Evolutionary conservation across 1,284 basidiomycete genomes (phyloP).

Genomic region (Trichosporon sp.): DNA sequence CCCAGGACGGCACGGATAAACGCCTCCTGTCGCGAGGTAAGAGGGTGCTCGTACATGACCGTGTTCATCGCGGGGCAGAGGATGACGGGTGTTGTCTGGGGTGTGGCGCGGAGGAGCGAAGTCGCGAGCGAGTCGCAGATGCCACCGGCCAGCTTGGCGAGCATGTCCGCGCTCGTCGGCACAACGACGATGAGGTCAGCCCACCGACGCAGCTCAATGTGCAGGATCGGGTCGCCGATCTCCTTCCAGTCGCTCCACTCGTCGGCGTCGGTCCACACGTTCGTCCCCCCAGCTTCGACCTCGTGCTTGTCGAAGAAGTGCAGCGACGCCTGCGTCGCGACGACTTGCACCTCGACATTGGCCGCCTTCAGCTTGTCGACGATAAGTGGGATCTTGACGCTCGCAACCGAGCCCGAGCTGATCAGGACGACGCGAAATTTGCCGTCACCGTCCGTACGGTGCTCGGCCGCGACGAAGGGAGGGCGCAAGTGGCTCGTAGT

Average conservation of each 20-base stretch:
- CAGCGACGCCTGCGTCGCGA: constrained; percentile 75
- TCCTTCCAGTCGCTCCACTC: constrained; percentile 79
- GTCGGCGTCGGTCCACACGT: constrained; percentile 86
- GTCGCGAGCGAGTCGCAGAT: constrained; percentile 88
- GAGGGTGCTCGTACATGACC: constrained; percentile 92
- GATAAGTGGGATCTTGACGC: constrained; percentile 88
- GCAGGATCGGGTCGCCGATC: constrained; percentile 89
- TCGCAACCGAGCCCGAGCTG: constrained; percentile 89
- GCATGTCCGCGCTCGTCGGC: constrained; percentile 92
- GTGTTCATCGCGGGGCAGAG: constrained; percentile 99
- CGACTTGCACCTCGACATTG: constrained; percentile 78
- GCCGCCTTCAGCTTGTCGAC: constrained; percentile 67
- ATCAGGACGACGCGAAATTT: constrained; percentile 74
- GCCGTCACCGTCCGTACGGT: constrained; percentile 46
- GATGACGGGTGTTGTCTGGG: constrained; percentile 77
- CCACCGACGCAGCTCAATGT: constrained; percentile 95
- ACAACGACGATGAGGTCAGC: constrained; percentile 92
- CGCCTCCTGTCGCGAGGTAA: constrained; percentile 79
- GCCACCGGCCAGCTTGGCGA: constrained; percentile 87
- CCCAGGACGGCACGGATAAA: constrained; percentile 71
- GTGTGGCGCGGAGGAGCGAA: constrained; percentile 81
- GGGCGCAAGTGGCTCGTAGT: neutral
- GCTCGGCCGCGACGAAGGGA: constrained; percentile 45
- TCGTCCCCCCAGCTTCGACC: constrained; percentile 61
- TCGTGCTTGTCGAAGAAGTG: constrained; percentile 71